Percentiles rank a stretch among this genome's conserved stretches.
phyloP scores from a whole-genome alignment of 768 basidiomycete genomes.

The Termitomyces sp. region DNA sequence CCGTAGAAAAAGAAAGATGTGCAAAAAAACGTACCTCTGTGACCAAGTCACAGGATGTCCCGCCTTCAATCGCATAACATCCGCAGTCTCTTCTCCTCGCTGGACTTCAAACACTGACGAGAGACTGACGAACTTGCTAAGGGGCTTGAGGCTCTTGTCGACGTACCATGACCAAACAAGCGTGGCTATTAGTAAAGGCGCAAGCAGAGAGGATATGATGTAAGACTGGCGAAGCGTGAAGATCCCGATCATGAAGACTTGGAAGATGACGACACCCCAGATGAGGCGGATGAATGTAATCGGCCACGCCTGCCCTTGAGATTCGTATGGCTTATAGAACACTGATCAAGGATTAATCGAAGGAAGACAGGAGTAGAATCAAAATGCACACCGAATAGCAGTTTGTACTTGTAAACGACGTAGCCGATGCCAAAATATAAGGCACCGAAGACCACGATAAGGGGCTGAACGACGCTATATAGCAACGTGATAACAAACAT shows the following conservation, averaged over 20 bases:
- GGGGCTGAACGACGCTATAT: conserved; percentile 93
- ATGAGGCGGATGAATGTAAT: conserved; percentile 90
- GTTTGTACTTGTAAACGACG: conserved; percentile 97
- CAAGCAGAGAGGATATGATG: conserved; percentile 49
- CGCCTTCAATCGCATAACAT: conserved; percentile 65
- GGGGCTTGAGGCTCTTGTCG: conserved; percentile 55
- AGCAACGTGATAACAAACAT: conserved; percentile 93
- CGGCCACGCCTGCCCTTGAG: conserved; percentile 96
- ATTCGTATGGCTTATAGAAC: conserved; percentile 98
- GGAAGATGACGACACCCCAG: conserved; percentile 90
- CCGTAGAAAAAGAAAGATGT: not conserved
- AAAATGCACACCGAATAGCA: conserved; percentile 74
- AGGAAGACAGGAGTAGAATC: not conserved
- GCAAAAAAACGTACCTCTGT: conserved; percentile 57
- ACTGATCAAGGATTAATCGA: conserved; percentile 39
- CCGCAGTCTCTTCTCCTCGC: conserved; percentile 80
- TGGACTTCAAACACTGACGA: conserved; percentile 88
- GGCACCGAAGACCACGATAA: conserved; percentile 93
- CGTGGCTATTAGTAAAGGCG: conserved; percentile 73
- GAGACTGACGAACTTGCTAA: conserved; percentile 80
- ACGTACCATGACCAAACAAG: conserved; percentile 80
- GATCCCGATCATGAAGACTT: conserved; percentile 95
- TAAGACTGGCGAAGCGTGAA: conserved; percentile 61
- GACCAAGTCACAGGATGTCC: conserved; percentile 88
- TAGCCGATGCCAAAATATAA: conserved; percentile 96